Base-by-base conservation (phyloP, 2,329 filamentous ascomycete genomes). In the Hymenoscyphus repandus region DNA sequence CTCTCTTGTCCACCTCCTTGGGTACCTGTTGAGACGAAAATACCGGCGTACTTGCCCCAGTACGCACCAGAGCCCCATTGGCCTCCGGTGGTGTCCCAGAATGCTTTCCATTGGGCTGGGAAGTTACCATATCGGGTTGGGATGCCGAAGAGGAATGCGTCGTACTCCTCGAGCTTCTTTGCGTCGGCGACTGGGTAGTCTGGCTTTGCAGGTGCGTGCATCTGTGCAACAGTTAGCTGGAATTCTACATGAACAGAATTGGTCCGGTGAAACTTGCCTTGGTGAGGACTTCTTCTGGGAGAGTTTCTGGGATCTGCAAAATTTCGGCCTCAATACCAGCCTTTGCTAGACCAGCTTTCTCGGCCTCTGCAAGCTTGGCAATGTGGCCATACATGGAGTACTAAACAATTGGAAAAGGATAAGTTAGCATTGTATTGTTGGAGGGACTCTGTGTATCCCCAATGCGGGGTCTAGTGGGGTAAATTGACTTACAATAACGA, bases 121-220 rank as follows among this genome's bases (percentile, higher is more conserved):
- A 96, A 96, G 82, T 95, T 97, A 64, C 93, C 93, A 75, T 89
- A 99, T 61, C 93, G 83, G 46, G 93, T 99, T 53, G 93, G 93
- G 69, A 97, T 93, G 60, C 93, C 93, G 64, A 97, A 80, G 58
- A 99, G 84, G 76, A 96, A 85, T 60, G 76, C 93, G 66, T 97
- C 91, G 74, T 95, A 97, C 47, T 75, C 58, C 66, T 84, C 80
- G 39, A 96, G 83, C 31, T 69, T 74, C 11, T 66, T 47, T 5
- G 82, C 76, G 15, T 78, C 68, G 45, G 84, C 76, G 61, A 89
- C 69, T 51, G 83, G 79, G 68, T 93, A 74, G 66, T 80, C 76
- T 58, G 78, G 68, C 76, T 96, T 95, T 60, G 83, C 67, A 4
- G 90, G 87, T 30, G 93, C 93, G 74, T 95, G 72, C 90, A 99